A percentile compares a stretch with the other conserved stretches of the same genome.
Evolutionary conservation across 805 yeast species (phyloP).

Genomic region (Yarrowia keelungensis): DNA sequence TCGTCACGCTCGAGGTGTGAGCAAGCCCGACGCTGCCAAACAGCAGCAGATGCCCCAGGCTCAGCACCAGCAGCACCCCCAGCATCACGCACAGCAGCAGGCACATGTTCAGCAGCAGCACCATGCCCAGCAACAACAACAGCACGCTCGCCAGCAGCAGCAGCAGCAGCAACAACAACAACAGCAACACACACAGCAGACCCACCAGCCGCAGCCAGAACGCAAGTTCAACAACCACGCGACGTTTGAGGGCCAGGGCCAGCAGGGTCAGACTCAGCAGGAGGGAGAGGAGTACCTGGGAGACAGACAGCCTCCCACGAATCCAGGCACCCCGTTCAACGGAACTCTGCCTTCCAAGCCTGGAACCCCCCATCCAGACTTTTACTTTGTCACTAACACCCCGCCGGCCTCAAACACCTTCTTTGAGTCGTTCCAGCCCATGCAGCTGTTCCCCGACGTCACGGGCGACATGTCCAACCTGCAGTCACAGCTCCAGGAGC

Average conservation of each 20-base stretch:
- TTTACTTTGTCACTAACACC: conserved; percentile 48
- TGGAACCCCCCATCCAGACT: conserved; percentile 46
- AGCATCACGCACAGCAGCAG: conserved; percentile 20
- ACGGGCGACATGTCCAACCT: conserved; percentile 29
- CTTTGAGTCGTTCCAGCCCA: conserved; percentile 62
- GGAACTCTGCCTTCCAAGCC: conserved; percentile 21
- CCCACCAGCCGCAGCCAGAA: conserved; percentile 13
- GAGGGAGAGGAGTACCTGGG: conserved; percentile 14
- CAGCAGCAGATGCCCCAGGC: conserved; percentile 22
- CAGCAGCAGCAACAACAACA: conserved; percentile 13
- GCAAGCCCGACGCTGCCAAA: conserved; percentile 3
- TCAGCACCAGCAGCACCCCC: conserved; percentile 10
- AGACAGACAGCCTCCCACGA: conserved; percentile 14
- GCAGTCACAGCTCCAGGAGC: conserved; percentile 22
- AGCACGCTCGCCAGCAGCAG: not conserved
- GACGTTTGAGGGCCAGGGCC: conserved; percentile 8
- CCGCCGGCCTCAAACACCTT: conserved; percentile 48
- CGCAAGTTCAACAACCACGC: conserved; percentile 25
- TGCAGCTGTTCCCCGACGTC: conserved; percentile 59
- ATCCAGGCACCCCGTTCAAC: conserved; percentile 32
- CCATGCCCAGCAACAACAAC: not conserved
- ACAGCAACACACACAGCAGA: conserved; percentile 7
- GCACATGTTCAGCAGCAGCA: not conserved
- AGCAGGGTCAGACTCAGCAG: not conserved
- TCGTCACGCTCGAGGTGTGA: not conserved